Evolutionary conservation across 257 asterid genomes (phyloP).

Genomic region (Avicennia marina): DNA sequence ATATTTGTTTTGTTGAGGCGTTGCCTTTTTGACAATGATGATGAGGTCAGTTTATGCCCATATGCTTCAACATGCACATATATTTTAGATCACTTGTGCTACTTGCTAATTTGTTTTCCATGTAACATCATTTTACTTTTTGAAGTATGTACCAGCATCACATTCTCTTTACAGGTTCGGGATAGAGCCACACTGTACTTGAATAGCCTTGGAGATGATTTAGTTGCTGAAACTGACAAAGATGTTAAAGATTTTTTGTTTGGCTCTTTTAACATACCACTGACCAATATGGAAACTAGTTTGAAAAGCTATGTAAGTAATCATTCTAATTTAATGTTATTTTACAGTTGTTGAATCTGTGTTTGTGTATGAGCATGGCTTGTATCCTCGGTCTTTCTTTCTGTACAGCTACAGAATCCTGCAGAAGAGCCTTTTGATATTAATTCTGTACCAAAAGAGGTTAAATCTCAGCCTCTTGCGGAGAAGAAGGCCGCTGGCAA

Average conservation of each 20-base stretch:
- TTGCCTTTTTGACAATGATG: slow-evolving; percentile 74
- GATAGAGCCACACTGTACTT: slow-evolving; percentile 96
- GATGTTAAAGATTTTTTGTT: slow-evolving; percentile 84
- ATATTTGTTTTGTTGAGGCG: slow-evolving; percentile 67
- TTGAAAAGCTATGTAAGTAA: slow-evolving; percentile 81
- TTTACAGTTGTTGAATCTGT: background rate
- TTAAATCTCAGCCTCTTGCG: slow-evolving; percentile 83
- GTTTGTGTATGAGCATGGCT: background rate
- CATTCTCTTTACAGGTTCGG: slow-evolving; percentile 57
- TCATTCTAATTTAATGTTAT: background rate
- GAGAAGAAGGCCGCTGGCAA: slow-evolving; percentile 95
- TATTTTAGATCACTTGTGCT: too few relatives aligned
- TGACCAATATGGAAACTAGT: slow-evolving; percentile 77
- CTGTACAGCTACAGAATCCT: slow-evolving; percentile 56
- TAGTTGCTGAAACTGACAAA: slow-evolving; percentile 80
- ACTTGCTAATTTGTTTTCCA: too few relatives aligned
- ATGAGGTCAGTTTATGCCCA: slow-evolving; percentile 54
- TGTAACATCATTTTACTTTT: background rate
- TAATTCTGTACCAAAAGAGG: slow-evolving; percentile 77
- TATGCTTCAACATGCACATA: background rate
- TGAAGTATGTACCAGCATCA: background rate
- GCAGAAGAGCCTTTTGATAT: slow-evolving; percentile 86
- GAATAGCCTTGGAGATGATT: slow-evolving; percentile 92
- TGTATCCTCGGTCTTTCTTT: background rate
- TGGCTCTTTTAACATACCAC: slow-evolving; percentile 82